phyloP scores from a whole-genome alignment of 1,284 basidiomycete species.

The Garcileccinum viscosum region DNA sequence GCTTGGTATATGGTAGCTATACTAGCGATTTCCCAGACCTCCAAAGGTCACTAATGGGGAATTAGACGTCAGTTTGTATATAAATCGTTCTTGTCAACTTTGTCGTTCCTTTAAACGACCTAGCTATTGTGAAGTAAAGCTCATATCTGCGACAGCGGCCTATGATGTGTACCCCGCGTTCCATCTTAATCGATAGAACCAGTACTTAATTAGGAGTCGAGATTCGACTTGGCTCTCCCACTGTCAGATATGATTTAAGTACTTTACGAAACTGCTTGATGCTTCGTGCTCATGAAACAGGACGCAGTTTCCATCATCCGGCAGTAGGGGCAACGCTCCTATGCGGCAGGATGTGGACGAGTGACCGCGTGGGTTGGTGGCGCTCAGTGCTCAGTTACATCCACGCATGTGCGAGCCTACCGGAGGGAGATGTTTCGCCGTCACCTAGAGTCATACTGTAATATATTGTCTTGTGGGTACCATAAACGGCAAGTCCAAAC shows the following conservation, averaged over 20 bases:
- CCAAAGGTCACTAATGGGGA: too few relatives aligned
- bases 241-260: background rate
- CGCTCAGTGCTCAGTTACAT: background rate
- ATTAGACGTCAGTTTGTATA: too few relatives aligned
- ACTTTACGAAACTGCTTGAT: background rate
- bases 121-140: background rate
- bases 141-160: background rate
- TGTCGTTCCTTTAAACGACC: too few relatives aligned
- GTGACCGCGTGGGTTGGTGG: background rate
- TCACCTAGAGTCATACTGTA: background rate
- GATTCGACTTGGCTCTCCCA: constrained; percentile 1
- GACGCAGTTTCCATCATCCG: background rate
- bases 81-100: too few relatives aligned
- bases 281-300: constrained; percentile 9
- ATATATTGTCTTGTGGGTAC: too few relatives aligned
- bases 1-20: too few relatives aligned
- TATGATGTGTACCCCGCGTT: background rate
- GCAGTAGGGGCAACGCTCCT: too few relatives aligned
- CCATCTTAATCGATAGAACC: background rate
- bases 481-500: background rate
- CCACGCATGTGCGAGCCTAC: background rate
- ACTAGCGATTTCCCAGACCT: too few relatives aligned
- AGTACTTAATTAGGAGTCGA: background rate
- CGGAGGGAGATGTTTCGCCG: background rate
- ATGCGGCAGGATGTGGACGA: background rate